Evolutionary conservation across 2,329 filamentous ascomycete genomes (phyloP).

Genomic region (Dichotomopilus funicola): DNA sequence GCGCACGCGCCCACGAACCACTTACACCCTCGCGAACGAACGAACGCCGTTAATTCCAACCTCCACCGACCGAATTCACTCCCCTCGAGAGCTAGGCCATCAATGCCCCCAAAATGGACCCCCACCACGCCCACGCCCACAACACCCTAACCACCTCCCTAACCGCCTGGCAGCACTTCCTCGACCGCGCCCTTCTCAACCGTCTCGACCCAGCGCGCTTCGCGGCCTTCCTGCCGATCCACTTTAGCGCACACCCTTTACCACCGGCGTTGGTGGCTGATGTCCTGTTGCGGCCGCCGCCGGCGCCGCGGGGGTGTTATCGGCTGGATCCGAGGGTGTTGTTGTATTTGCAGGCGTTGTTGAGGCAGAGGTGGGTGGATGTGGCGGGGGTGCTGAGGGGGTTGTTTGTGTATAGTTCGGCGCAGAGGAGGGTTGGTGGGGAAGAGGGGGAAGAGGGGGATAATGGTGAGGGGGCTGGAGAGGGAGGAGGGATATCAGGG

Average conservation of each 20-base stretch:
- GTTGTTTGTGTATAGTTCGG: conserved; percentile 52
- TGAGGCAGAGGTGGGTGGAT: conserved; percentile 45
- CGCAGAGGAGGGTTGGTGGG: conserved; percentile 31
- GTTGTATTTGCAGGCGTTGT: conserved; percentile 52
- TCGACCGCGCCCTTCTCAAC: conserved; percentile 42
- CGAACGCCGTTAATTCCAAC: not conserved
- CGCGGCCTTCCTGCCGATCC: conserved; percentile 42
- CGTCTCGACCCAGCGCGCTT: conserved; percentile 51
- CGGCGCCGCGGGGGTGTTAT: conserved; percentile 34
- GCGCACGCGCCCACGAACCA: too few relatives aligned
- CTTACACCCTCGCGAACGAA: too few relatives aligned
- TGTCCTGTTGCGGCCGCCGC: conserved; percentile 50
- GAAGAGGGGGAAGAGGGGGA: conserved; percentile 18
- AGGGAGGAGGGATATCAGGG: not conserved
- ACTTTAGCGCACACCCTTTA: conserved; percentile 47
- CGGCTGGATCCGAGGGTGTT: conserved; percentile 53
- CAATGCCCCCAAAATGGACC: conserved; percentile 17
- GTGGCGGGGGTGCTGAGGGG: conserved; percentile 48
- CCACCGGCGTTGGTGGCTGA: conserved; percentile 47
- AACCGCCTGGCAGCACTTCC: conserved; percentile 45
- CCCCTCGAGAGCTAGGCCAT: too few relatives aligned
- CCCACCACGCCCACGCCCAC: conserved; percentile 7
- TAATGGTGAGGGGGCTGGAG: not conserved
- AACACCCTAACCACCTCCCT: conserved; percentile 19
- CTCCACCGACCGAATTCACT: too few relatives aligned